phyloP scores from a whole-genome alignment of 331 rosid genomes.

The Pyracantha coccinea region DNA sequence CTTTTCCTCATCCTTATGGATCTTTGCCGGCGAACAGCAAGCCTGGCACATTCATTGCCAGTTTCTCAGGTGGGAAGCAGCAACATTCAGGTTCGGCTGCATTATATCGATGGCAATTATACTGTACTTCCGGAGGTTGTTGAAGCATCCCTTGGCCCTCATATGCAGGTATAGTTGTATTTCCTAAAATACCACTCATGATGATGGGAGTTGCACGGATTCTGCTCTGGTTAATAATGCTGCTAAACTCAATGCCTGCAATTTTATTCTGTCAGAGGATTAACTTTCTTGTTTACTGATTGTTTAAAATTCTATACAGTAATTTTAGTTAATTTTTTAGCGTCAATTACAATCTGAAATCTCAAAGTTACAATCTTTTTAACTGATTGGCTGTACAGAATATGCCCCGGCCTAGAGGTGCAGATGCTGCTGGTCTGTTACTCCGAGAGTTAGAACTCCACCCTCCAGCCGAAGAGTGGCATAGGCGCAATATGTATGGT shows the following conservation, averaged over 20 bases:
- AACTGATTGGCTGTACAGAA: conserved; percentile 37
- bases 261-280: neutral
- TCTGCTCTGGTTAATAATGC: neutral
- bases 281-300: neutral
- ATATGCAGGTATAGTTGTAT: conserved; percentile 67
- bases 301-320: neutral
- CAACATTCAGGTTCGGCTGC: conserved; percentile 88
- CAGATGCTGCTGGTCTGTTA: conserved; percentile 91
- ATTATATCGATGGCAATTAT: conserved; percentile 90
- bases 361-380: neutral
- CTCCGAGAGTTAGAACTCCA: conserved; percentile 93
- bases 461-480: conserved; percentile 99
- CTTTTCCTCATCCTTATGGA: conserved; percentile 89
- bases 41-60: conserved; percentile 70
- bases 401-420: conserved; percentile 96
- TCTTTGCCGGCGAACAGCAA: conserved; percentile 82
- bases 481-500: conserved; percentile 75
- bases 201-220: neutral
- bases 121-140: conserved; percentile 92
- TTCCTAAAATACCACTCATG: neutral
- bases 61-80: conserved; percentile 86
- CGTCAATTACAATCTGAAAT: neutral
- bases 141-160: conserved; percentile 92
- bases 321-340: neutral
- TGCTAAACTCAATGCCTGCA: too few relatives aligned